Base-by-base conservation (phyloP, 2,329 filamentous ascomycete genomes). In the Parafenestella ontariensis region DNA sequence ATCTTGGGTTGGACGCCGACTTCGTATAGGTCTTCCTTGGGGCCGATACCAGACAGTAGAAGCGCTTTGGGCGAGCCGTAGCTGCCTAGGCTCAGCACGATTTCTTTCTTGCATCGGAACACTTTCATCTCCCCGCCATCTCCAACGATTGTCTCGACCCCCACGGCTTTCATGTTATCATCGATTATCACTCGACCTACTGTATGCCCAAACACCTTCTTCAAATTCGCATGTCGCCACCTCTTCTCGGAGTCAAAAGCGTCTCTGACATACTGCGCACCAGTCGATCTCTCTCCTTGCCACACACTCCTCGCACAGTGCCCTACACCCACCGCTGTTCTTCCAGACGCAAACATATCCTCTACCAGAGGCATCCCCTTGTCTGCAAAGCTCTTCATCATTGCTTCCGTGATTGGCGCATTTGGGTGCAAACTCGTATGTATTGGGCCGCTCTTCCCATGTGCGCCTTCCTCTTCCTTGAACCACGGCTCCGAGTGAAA, bases 11-110 rank as follows among this genome's bases (percentile, higher is more conserved):
- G 64, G 58, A 88, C 87, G 11, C 76, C 72, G 62, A 83, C 79
- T 43, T 76, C 74, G 15, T 77, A 53, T 7, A 89, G 79, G 54
- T 85, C 79, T 0, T 72, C 63, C 5, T 70, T 62, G 0, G 84
- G 84, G 0, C 86, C 86, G 29, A 89, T 79, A 9, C 86, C 86
- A 46, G 79, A 83, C 0, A 88, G 80, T 73, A 86, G 83, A 6
- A 89, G 81, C 3, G 89, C 68, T 71, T 88, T 48, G 3, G 46
- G 46, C 36, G 46, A 31, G 28, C 28, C 11, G 28, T 31, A 31
- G 28, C 28, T 31, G 9, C 28, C 28, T 11, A 31, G 11, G 28
- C 28, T 31, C 28, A 31, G 28, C 3, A 31, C 15, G 28, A 31
- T 13, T 31, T 31, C 28, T 31, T 6, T 31, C 28, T 31, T 31